Evolutionary conservation across 345 rosid species (phyloP).

Genomic region (Camelina sativa): DNA sequence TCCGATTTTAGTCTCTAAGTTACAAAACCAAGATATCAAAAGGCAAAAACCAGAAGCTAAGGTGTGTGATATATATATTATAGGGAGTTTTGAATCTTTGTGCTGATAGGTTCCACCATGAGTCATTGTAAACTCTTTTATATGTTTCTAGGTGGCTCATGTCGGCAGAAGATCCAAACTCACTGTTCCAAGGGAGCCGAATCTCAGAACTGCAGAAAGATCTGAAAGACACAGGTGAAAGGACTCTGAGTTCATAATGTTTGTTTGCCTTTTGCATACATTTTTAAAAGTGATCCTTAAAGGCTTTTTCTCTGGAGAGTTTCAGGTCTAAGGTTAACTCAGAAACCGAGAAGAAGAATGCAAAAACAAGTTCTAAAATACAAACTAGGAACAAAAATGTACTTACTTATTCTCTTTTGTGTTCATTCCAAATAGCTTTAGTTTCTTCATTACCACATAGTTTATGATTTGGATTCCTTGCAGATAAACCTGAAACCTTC

Average conservation of each 20-base stretch:
- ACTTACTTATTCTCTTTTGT: slow-evolving; percentile 7
- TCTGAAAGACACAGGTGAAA: slow-evolving; percentile 40
- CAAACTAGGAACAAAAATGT: slow-evolving; percentile 28
- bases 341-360: slow-evolving; percentile 16
- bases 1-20: slow-evolving; percentile 44
- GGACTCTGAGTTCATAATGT: not conserved
- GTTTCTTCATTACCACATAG: slow-evolving; percentile 4
- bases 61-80: slow-evolving; percentile 14
- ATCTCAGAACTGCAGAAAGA: slow-evolving; percentile 44
- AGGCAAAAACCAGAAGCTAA: slow-evolving; percentile 68
- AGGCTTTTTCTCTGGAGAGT: not conserved
- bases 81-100: slow-evolving; percentile 3
- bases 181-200: slow-evolving; percentile 46
- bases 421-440: not conserved
- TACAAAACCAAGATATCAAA: slow-evolving; percentile 57
- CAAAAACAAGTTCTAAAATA: slow-evolving; percentile 17
- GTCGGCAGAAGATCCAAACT: slow-evolving; percentile 35
- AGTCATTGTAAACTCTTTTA: not conserved
- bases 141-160: slow-evolving; percentile 24
- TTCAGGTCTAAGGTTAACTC: slow-evolving; percentile 42
- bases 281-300: not conserved
- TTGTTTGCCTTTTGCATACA: slow-evolving; percentile 2
- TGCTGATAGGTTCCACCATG: not conserved
- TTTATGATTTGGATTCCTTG: slow-evolving; percentile 6
- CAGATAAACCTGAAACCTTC: slow-evolving; percentile 28